Percentiles rank a stretch among this genome's conserved stretches.
Conservation (phyloP, 2,329 filamentous ascomycete genomes). For the Claviceps spartinae region DNA sequence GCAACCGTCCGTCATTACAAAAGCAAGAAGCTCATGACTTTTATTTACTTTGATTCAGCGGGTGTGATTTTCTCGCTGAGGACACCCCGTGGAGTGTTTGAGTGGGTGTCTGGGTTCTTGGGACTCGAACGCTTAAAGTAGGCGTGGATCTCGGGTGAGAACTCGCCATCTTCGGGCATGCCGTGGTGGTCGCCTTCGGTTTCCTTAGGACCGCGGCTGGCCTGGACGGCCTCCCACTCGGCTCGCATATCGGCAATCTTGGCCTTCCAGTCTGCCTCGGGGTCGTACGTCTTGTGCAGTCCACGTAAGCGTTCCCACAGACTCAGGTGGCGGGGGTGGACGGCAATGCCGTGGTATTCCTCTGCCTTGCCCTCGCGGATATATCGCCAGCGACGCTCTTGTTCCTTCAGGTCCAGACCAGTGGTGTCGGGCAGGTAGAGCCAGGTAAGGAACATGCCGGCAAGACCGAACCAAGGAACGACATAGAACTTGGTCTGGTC, state of each 20-base stretch:
- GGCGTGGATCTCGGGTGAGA: constrained; percentile 38
- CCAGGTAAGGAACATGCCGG: constrained; percentile 68
- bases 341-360: constrained; percentile 87
- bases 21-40: background rate
- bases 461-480: constrained; percentile 89
- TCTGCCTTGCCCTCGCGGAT: constrained; percentile 63
- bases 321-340: constrained; percentile 79
- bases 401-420: constrained; percentile 90
- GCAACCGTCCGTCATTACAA: background rate
- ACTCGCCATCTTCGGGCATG: constrained; percentile 33
- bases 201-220: constrained; percentile 34
- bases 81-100: constrained; percentile 7
- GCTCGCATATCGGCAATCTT: constrained; percentile 71
- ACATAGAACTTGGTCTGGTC: constrained; percentile 77
- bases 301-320: constrained; percentile 75
- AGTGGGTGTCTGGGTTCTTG: constrained; percentile 6
- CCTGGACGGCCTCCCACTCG: constrained; percentile 45
- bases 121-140: constrained; percentile 36
- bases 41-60: constrained; percentile 1
- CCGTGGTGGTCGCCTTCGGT: constrained; percentile 21
- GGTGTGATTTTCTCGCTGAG: constrained; percentile 17
- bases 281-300: constrained; percentile 69
- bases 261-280: constrained; percentile 66
- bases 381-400: constrained; percentile 85
- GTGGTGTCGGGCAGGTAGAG: constrained; percentile 94